Evolutionary conservation across 2,329 filamentous ascomycete genomes (phyloP).

Genomic region (Ceratocystis variospora): DNA sequence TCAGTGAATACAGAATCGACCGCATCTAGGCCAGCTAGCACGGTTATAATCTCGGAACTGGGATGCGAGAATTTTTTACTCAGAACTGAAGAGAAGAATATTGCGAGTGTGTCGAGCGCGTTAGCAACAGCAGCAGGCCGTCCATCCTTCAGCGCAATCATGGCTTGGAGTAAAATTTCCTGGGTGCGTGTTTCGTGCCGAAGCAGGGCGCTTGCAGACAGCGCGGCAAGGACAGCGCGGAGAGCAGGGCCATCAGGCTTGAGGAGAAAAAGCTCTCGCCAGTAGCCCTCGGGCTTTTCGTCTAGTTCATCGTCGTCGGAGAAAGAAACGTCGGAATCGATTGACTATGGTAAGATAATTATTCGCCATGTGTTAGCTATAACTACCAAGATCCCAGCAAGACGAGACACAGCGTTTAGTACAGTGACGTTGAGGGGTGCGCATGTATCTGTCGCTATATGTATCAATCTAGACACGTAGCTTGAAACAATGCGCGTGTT

Average conservation of each 20-base stretch:
- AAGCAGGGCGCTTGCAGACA: slow-evolving; percentile 62
- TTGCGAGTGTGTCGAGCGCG: slow-evolving; percentile 53
- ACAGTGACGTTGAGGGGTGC: no score
- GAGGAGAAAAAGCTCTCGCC: slow-evolving; percentile 88
- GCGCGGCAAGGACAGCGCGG: slow-evolving; percentile 51
- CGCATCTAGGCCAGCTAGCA: slow-evolving; percentile 77
- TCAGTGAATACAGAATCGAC: slow-evolving; percentile 79
- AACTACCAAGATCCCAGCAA: not conserved
- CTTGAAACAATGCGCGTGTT: not conserved
- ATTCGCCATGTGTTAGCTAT: not conserved
- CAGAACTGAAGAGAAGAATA: slow-evolving; percentile 70
- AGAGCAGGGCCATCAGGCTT: slow-evolving; percentile 61
- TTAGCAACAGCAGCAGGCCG: not conserved
- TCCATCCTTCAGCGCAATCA: slow-evolving; percentile 29
- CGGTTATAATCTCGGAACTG: slow-evolving; percentile 79
- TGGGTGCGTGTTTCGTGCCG: slow-evolving; percentile 64
- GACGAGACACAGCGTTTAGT: no score
- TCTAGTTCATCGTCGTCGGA: slow-evolving; percentile 46
- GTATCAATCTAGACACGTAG: not conserved
- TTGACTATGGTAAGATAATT: not conserved
- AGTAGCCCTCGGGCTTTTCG: slow-evolving; percentile 78
- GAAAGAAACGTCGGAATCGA: not conserved
- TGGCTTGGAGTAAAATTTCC: slow-evolving; percentile 62
- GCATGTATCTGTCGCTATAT: no score
- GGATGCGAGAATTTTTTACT: slow-evolving; percentile 88